phyloP scores from a whole-genome alignment of 768 basidiomycete genomes.

The Mycena galopus region DNA sequence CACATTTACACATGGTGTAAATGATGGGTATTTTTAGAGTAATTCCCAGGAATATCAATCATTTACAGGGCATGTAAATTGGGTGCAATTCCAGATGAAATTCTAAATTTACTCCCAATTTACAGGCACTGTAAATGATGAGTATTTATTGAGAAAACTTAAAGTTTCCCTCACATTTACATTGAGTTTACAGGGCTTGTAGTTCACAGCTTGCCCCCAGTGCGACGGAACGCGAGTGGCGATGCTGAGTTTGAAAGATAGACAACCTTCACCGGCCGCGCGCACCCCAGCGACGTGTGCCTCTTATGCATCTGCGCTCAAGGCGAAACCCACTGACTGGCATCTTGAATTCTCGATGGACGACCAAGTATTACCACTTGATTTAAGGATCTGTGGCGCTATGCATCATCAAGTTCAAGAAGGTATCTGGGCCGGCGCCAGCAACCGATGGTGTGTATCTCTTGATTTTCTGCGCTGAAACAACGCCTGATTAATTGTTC shows the following conservation, averaged over 20 bases:
- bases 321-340: constrained; percentile 94
- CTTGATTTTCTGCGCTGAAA: not conserved
- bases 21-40: too few relatives aligned
- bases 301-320: constrained; percentile 96
- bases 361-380: constrained; percentile 84
- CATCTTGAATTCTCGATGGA: constrained; percentile 97
- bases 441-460: constrained; percentile 67
- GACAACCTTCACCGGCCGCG: constrained; percentile 45
- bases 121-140: too few relatives aligned
- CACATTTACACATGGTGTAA: too few relatives aligned
- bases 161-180: too few relatives aligned
- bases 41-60: too few relatives aligned
- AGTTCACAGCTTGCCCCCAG: too few relatives aligned
- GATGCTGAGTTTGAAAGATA: constrained; percentile 79
- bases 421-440: constrained; percentile 86
- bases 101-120: too few relatives aligned
- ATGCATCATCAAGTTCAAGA: constrained; percentile 97
- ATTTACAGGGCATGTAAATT: too few relatives aligned
- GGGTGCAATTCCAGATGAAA: too few relatives aligned
- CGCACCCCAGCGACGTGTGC: constrained; percentile 55
- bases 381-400: constrained; percentile 96
- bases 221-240: constrained; percentile 95
- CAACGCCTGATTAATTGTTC: not conserved
- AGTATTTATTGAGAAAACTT: too few relatives aligned
- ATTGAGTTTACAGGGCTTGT: too few relatives aligned